These are phyloP conservation scores for Mycena rebaudengoi DNA, from an alignment of 768 basidiomycete genomes.

Conservation along the genomic window DNA sequence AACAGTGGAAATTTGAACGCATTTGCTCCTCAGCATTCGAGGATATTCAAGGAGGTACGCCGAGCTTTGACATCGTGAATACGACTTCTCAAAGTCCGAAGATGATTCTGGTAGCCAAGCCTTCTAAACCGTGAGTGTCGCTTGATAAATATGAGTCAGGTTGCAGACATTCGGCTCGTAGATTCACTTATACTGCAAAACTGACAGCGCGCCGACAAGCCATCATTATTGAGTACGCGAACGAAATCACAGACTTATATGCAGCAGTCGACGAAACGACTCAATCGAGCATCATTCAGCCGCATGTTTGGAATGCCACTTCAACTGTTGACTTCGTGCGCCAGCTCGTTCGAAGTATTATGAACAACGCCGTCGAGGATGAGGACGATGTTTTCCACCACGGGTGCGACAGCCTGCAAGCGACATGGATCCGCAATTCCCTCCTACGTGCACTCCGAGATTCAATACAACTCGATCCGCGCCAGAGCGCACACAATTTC, in stretches of 20 bases:
- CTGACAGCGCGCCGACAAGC: conserved; percentile 42
- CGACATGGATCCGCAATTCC: conserved; percentile 39
- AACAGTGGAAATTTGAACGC: conserved; percentile 44
- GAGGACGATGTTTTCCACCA: conserved; percentile 45
- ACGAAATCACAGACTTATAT: conserved; percentile 49
- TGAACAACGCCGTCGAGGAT: conserved; percentile 36
- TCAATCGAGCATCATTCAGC: conserved; percentile 31
- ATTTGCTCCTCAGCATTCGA: conserved; percentile 49
- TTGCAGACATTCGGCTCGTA: neutral
- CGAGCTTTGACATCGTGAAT: neutral
- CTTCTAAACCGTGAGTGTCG: conserved; percentile 36
- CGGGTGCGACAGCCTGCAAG: conserved; percentile 46
- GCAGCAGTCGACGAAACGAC: conserved; percentile 38
- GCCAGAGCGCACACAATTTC: conserved; percentile 27
- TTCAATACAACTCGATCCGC: conserved; percentile 24
- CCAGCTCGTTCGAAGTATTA: conserved; percentile 38
- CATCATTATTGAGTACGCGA: conserved; percentile 43
- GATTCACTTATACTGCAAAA: conserved; percentile 48
- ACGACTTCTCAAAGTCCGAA: conserved; percentile 8
- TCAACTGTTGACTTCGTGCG: conserved; percentile 40
- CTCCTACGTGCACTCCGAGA: conserved; percentile 28
- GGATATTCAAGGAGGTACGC: conserved; percentile 51
- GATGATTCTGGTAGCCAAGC: conserved; percentile 49
- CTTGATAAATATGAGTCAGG: neutral
- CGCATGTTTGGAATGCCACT: conserved; percentile 35